These are phyloP conservation scores for Arxiozyma heterogenica DNA, from an alignment of 1,139 yeast genomes.

Conservation along the genomic window DNA sequence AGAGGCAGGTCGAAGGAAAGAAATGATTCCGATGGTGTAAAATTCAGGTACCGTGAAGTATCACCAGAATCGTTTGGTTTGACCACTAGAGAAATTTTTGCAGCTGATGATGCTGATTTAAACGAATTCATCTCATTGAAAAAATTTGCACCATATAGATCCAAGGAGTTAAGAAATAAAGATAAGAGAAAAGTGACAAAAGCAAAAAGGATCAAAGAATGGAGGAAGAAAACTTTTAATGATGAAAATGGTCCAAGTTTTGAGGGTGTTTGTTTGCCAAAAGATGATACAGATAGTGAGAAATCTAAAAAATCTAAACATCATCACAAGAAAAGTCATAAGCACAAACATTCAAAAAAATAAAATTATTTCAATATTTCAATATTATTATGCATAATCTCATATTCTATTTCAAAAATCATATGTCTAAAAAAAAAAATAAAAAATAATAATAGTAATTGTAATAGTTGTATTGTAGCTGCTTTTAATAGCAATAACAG, in stretches of 20 bases:
- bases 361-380: not conserved
- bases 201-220: constrained; percentile 71
- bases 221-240: constrained; percentile 80
- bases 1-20: constrained; percentile 32
- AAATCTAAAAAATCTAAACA: constrained; percentile 4
- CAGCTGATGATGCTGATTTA: constrained; percentile 81
- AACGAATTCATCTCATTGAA: constrained; percentile 80
- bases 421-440: too few relatives aligned
- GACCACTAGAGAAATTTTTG: constrained; percentile 72
- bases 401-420: too few relatives aligned
- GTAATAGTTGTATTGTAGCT: too few relatives aligned
- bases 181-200: constrained; percentile 82
- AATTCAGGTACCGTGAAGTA: constrained; percentile 84
- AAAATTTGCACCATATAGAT: constrained; percentile 88
- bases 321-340: constrained; percentile 1
- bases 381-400: not conserved
- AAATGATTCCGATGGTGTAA: constrained; percentile 27
- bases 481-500: not conserved
- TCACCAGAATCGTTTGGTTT: constrained; percentile 92
- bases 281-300: constrained; percentile 5
- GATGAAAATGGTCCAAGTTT: constrained; percentile 48
- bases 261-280: constrained; percentile 5
- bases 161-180: constrained; percentile 59
- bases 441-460: too few relatives aligned
- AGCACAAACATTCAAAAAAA: not conserved